Evolutionary conservation across 2,329 filamentous ascomycete species (phyloP).

Genomic region (Pseudocercospora musae): DNA sequence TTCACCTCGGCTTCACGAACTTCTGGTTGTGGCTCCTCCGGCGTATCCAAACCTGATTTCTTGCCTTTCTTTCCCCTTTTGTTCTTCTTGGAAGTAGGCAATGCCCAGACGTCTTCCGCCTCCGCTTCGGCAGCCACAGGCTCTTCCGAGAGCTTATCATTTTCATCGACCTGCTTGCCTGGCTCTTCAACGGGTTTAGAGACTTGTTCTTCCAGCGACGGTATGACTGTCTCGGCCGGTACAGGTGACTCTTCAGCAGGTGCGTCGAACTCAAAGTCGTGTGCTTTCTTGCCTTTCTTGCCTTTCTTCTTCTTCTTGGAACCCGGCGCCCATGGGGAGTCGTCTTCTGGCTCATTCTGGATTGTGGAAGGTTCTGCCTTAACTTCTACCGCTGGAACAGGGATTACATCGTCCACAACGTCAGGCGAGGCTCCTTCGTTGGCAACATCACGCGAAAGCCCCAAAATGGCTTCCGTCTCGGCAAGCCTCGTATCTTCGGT

Average conservation of each 20-base stretch:
- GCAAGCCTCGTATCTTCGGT: neutral
- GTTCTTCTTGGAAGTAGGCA: slow-evolving; percentile 8
- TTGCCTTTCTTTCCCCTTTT: slow-evolving; percentile 43
- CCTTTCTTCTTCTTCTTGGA: slow-evolving; percentile 25
- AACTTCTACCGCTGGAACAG: neutral
- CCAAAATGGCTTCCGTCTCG: neutral
- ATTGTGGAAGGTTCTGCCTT: neutral
- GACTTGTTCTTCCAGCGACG: neutral
- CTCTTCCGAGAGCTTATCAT: neutral
- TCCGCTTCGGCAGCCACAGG: neutral
- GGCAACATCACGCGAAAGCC: neutral
- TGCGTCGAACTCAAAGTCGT: neutral
- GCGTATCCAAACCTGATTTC: slow-evolving; percentile 27
- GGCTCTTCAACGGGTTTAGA: neutral
- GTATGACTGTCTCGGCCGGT: neutral
- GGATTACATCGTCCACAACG: neutral
- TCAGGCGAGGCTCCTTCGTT: neutral
- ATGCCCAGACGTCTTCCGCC: slow-evolving; percentile 1
- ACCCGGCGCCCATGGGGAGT: slow-evolving; percentile 4
- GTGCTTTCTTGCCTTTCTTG: slow-evolving; percentile 22
- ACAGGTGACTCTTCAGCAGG: neutral
- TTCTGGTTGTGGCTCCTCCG: slow-evolving; percentile 25
- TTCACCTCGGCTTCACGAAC: neutral
- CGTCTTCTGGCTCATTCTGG: neutral
- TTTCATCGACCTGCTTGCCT: neutral